A percentile compares a stretch with the other conserved stretches of the same genome.
phyloP scores from a whole-genome alignment of 2,329 filamentous ascomycete genomes.

The Apiospora aurea region DNA sequence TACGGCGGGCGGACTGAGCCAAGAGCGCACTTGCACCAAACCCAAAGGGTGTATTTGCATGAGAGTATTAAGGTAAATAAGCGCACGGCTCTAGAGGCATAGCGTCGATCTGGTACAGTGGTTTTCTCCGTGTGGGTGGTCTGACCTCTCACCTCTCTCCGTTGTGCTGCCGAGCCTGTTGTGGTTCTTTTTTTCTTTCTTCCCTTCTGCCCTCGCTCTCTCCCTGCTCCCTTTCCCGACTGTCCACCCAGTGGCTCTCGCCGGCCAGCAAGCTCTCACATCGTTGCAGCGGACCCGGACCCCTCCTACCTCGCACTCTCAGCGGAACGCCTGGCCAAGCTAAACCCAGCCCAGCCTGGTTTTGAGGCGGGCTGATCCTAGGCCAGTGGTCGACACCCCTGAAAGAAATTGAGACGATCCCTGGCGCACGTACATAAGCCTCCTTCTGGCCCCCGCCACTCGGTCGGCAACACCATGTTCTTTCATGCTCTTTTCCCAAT shows the following conservation, averaged over 20 bases:
- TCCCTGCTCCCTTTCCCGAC: slow-evolving; percentile 6
- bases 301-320: neutral
- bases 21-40: slow-evolving; percentile 28
- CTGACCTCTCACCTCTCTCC: too few species aligned
- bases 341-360: slow-evolving; percentile 11
- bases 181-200: neutral
- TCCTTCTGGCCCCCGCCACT: slow-evolving; percentile 3
- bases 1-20: slow-evolving; percentile 27
- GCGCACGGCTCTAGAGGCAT: slow-evolving; percentile 23
- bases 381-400: slow-evolving; percentile 4
- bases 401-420: slow-evolving; percentile 12
- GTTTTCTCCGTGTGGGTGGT: neutral
- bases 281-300: neutral
- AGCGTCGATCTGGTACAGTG: slow-evolving; percentile 28
- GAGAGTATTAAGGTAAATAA: slow-evolving; percentile 24
- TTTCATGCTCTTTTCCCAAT: slow-evolving; percentile 13
- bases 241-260: neutral
- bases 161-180: neutral
- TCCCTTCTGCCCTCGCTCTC: neutral
- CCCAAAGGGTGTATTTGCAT: slow-evolving; percentile 29
- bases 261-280: neutral
- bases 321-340: neutral
- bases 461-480: slow-evolving; percentile 14
- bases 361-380: slow-evolving; percentile 16
- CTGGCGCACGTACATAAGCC: slow-evolving; percentile 9